These are phyloP conservation scores for Penicillium paneum DNA, from an alignment of 2,329 filamentous ascomycete species.

Conservation along the genomic window DNA sequence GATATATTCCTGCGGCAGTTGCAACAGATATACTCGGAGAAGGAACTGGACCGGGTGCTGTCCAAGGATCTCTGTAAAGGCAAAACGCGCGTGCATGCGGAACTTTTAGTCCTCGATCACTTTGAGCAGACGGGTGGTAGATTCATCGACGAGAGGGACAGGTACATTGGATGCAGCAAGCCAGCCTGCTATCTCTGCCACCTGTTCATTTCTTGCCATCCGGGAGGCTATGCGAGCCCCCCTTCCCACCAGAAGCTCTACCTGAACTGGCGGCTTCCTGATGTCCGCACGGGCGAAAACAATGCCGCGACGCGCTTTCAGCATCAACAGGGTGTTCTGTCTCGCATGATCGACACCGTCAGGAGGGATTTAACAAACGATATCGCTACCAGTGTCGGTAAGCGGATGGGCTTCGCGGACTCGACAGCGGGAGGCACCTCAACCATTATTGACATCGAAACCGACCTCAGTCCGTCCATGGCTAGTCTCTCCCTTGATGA, in stretches of 20 bases:
- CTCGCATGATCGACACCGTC: neutral
- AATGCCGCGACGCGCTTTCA: neutral
- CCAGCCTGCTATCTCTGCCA: constrained; percentile 8
- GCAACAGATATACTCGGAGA: neutral
- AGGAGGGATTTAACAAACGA: neutral
- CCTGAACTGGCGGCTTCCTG: neutral
- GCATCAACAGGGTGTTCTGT: neutral
- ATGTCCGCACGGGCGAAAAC: neutral
- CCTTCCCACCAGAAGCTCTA: neutral
- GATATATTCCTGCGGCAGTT: neutral
- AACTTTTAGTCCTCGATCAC: neutral
- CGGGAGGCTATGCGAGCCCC: neutral
- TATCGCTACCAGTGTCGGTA: neutral
- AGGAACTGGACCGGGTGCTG: neutral
- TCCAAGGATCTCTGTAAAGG: neutral
- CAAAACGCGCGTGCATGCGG: neutral
- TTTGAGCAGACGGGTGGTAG: neutral
- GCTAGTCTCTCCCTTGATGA: neutral
- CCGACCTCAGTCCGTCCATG: neutral
- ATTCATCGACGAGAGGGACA: constrained; percentile 2
- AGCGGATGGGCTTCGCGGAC: neutral
- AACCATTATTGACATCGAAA: neutral
- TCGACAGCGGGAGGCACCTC: neutral
- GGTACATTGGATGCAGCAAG: constrained; percentile 8
- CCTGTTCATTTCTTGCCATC: constrained; percentile 1